Evolutionary conservation across 306 rosid genomes (phyloP), one percentile per base, ranked within the genome.

Genomic region (Fragaria ananassa): DNA sequence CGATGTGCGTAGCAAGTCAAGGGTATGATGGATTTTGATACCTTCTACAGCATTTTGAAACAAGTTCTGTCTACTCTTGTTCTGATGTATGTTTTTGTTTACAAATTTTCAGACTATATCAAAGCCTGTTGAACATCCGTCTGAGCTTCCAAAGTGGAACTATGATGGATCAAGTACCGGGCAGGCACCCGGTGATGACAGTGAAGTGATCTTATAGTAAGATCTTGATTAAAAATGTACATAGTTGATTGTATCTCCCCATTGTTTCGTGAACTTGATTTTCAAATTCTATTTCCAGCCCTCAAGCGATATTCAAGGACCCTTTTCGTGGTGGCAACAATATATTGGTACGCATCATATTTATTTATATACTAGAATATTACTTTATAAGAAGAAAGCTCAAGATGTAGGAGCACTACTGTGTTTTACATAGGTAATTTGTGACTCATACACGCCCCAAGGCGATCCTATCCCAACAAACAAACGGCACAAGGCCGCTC

Each of bases 151-250:
- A 23, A 96, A 87, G 81, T 96, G 99, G 99, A 96, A 96, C 72
- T 96, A 91, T 60, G 99, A 96, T 85, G 99, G 99, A 80, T 96
- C 99, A 74, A 96, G 99, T 83, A 93, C 99, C 21, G 98, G 99
- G 63, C 99, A 96, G 81, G 99, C 99, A 80, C 98, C 97, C 0
- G 99, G 99, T 12, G 98, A 93, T 78, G 99, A 96, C 65, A 96
- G 99, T 89, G 99, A 96, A 96, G 98, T 96, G 75, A 96, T 96
- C 82, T 81, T 96, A 88, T 92, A 93, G 99, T 96, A 92, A 89
- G 98, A 82, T 70, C 78, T 75, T 75, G 18, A 66, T 35, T 73
- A 75, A 79, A 76, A 66, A 79, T 42, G 35, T 57, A 7, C 17
- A 12, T 46, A 45, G 41, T 46, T 23, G 21, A 23, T 47, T 66